phyloP scores from a whole-genome alignment of 1,139 yeast species.

The Entelexis paramagnoliae region DNA sequence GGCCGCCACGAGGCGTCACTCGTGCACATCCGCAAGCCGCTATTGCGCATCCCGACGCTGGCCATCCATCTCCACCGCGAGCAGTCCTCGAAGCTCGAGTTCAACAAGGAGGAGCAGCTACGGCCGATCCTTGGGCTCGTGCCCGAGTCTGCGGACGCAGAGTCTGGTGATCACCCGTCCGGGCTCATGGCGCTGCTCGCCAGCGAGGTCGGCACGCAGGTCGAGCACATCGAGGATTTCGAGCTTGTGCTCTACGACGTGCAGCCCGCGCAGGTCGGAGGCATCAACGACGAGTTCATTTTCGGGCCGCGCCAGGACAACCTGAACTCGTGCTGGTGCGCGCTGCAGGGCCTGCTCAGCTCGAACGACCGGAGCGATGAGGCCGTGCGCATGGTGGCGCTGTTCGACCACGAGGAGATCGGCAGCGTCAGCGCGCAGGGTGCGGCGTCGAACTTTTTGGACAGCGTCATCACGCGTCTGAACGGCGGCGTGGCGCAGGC shows the following conservation, averaged over 20 bases:
- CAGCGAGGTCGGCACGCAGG: slow-evolving; percentile 40
- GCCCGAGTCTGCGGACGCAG: slow-evolving; percentile 37
- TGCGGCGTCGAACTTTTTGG: slow-evolving; percentile 84
- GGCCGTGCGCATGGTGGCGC: slow-evolving; percentile 60
- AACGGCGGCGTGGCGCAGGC: slow-evolving; percentile 29
- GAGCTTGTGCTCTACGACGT: slow-evolving; percentile 83
- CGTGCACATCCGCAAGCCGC: slow-evolving; percentile 70
- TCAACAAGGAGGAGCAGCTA: slow-evolving; percentile 79
- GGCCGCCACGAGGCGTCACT: slow-evolving; percentile 40
- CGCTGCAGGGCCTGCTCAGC: slow-evolving; percentile 55
- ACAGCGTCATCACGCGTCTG: slow-evolving; percentile 62
- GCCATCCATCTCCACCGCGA: slow-evolving; percentile 86
- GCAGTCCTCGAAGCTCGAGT: slow-evolving; percentile 68
- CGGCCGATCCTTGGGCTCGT: slow-evolving; percentile 77
- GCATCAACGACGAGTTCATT: slow-evolving; percentile 78
- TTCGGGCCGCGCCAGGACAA: slow-evolving; percentile 93
- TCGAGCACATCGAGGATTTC: slow-evolving; percentile 66
- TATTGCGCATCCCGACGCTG: slow-evolving; percentile 83
- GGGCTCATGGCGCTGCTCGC: slow-evolving; percentile 63
- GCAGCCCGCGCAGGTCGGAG: slow-evolving; percentile 75
- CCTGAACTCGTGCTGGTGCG: slow-evolving; percentile 74
- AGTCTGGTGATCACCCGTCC: slow-evolving; percentile 60
- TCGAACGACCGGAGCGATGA: slow-evolving; percentile 27
- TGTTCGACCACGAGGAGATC: slow-evolving; percentile 92
- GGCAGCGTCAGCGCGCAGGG: slow-evolving; percentile 95